These are phyloP conservation scores for Penicillium crustosum DNA, from an alignment of 2,329 filamentous ascomycete genomes.

Conservation along the genomic window DNA sequence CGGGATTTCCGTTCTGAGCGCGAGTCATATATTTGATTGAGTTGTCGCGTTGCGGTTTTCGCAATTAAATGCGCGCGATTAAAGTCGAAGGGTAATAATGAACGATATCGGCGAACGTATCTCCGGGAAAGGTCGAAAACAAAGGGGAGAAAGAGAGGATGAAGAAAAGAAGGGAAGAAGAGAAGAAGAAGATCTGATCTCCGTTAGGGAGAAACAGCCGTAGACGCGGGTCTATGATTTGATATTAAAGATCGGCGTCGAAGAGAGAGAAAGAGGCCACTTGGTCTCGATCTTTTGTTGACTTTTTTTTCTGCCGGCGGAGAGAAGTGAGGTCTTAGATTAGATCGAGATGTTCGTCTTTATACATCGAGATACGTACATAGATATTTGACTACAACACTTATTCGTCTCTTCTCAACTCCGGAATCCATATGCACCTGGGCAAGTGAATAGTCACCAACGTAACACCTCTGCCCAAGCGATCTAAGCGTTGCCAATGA, in stretches of 20 bases:
- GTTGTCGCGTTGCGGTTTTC: neutral
- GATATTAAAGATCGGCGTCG: conserved; percentile 8
- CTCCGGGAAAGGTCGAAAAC: neutral
- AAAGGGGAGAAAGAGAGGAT: neutral
- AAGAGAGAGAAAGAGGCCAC: conserved; percentile 7
- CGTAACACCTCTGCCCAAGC: neutral
- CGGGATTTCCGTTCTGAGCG: neutral
- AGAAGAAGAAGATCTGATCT: neutral
- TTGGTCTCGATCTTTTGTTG: conserved; percentile 8
- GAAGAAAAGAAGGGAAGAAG: neutral
- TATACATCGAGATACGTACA: no score
- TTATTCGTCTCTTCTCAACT: neutral
- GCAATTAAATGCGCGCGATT: neutral
- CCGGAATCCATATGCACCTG: conserved; percentile 11
- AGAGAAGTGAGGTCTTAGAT: conserved; percentile 4
- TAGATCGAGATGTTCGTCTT: neutral
- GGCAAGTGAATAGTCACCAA: neutral
- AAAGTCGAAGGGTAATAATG: neutral
- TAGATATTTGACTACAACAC: neutral
- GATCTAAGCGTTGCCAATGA: conserved; percentile 16
- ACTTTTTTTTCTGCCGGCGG: conserved; percentile 13
- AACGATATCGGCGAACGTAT: neutral
- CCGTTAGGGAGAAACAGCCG: neutral
- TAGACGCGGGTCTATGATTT: neutral
- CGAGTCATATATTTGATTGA: conserved; percentile 2